Evolutionary conservation across 1,284 basidiomycete genomes (phyloP).

Genomic region (Puccinia hordei): DNA sequence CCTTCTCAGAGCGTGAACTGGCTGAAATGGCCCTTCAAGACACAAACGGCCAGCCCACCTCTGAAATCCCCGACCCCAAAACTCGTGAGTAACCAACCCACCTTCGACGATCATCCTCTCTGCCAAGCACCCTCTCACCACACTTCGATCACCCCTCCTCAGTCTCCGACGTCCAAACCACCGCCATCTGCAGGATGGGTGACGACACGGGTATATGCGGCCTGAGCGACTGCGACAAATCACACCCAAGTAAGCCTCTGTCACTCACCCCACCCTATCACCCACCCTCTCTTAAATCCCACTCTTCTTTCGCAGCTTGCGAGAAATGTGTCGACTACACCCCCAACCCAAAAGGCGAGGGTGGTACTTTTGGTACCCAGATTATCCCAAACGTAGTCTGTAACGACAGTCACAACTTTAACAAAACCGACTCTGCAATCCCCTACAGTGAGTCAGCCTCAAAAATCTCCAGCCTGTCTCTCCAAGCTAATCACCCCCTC

Average conservation of each 20-base stretch:
- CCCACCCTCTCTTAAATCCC: background rate
- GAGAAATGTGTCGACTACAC: background rate
- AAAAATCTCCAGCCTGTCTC: background rate
- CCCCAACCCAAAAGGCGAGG: background rate
- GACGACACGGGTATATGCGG: background rate
- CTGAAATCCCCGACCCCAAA: background rate
- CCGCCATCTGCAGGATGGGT: background rate
- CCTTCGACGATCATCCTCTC: background rate
- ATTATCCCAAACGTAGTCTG: background rate
- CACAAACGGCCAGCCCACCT: background rate
- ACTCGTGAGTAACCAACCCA: background rate
- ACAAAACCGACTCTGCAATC: background rate
- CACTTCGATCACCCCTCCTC: background rate
- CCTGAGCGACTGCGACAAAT: background rate
- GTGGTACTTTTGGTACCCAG: background rate
- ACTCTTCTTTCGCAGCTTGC: background rate
- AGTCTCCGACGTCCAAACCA: background rate
- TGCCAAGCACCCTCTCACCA: background rate
- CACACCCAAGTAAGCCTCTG: background rate
- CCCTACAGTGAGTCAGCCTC: background rate
- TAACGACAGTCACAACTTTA: background rate
- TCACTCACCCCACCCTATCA: background rate
- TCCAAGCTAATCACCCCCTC: background rate
- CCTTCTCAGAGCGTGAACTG: background rate
- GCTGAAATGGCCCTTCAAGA: background rate